phyloP scores from a whole-genome alignment of 306 rosid genomes.

The Arachis stenosperma region DNA sequence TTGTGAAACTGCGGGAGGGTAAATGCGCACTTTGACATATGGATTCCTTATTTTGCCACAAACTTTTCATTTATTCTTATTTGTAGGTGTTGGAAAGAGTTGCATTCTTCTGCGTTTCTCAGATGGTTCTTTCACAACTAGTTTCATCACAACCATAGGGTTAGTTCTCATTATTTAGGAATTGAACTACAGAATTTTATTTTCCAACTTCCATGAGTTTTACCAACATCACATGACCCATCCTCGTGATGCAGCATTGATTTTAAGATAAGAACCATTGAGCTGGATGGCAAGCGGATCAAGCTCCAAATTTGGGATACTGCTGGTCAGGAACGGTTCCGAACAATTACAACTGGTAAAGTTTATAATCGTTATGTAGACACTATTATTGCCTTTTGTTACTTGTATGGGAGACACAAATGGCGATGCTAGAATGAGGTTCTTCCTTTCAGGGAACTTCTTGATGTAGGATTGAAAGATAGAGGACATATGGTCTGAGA shows the following conservation, averaged over 20 bases:
- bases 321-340: conserved; percentile 97
- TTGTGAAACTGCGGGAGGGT: neutral
- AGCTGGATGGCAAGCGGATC: conserved; percentile 88
- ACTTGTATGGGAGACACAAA: neutral
- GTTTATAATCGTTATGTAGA: conserved; percentile 28
- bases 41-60: conserved; percentile 14
- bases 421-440: neutral
- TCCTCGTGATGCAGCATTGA: conserved; percentile 77
- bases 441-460: conserved; percentile 17
- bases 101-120: conserved; percentile 97
- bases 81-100: conserved; percentile 98
- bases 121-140: conserved; percentile 93
- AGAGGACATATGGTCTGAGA: neutral
- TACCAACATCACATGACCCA: conserved; percentile 30
- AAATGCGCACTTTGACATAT: neutral
- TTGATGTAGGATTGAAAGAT: neutral
- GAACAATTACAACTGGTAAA: conserved; percentile 91
- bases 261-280: conserved; percentile 91
- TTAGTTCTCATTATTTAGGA: conserved; percentile 46
- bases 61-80: conserved; percentile 25
- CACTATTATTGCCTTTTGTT: conserved; percentile 17
- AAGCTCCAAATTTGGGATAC: conserved; percentile 99
- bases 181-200: conserved; percentile 10
- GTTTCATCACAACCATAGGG: conserved; percentile 97
- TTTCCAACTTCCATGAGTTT: conserved; percentile 17